Evolutionary conservation across 768 basidiomycete genomes (phyloP).

Genomic region (Xerocomus brunneocitrinus): DNA sequence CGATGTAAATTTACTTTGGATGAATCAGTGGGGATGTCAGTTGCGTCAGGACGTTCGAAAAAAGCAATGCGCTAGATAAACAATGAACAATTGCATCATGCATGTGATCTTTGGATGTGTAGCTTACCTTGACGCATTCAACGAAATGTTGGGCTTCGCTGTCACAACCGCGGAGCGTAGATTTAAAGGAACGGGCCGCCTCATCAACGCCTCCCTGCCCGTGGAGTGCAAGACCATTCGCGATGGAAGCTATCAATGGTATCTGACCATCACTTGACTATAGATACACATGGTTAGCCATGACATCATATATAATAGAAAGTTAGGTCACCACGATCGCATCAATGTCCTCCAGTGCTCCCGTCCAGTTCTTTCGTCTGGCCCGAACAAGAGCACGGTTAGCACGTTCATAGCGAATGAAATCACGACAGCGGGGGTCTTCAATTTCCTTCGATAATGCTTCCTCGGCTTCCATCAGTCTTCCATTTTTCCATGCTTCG

Average conservation of each 20-base stretch:
- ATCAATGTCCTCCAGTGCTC: slow-evolving; percentile 7
- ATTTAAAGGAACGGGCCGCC: neutral
- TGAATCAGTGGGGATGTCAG: neutral
- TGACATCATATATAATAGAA: neutral
- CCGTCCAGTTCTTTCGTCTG: neutral
- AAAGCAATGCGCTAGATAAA: too few relatives aligned
- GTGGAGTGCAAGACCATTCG: neutral
- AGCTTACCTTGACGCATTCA: too few relatives aligned
- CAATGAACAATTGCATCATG: too few relatives aligned
- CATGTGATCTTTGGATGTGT: too few relatives aligned
- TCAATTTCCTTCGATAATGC: slow-evolving; percentile 10
- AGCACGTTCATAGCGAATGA: slow-evolving; percentile 3
- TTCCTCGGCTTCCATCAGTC: slow-evolving; percentile 3
- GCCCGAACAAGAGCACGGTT: slow-evolving; percentile 18
- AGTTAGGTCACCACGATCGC: neutral
- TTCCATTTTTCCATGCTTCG: slow-evolving; percentile 7
- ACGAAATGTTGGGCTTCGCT: too few relatives aligned
- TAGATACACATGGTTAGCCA: neutral
- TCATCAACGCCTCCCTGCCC: neutral
- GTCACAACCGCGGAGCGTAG: too few relatives aligned
- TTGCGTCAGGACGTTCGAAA: neutral
- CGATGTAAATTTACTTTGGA: neutral
- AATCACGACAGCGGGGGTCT: neutral
- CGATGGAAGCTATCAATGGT: neutral
- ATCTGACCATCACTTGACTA: neutral